These are phyloP conservation scores for Plenodomus lindquistii DNA, from an alignment of 2,329 filamentous ascomycete species.

Conservation along the genomic window DNA sequence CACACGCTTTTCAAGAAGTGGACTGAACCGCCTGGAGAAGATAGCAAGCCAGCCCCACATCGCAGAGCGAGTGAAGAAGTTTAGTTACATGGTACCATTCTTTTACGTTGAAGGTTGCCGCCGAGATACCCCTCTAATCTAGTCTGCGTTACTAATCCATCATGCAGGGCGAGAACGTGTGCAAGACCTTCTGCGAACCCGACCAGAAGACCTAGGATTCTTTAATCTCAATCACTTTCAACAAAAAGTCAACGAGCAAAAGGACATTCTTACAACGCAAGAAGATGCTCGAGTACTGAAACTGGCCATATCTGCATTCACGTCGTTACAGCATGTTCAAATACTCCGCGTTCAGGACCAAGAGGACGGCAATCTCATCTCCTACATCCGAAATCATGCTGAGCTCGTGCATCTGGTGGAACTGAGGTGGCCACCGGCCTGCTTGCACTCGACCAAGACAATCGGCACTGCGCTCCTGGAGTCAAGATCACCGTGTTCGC, in stretches of 20 bases:
- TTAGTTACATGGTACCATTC: conserved; percentile 63
- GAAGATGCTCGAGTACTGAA: conserved; percentile 59
- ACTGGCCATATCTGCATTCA: conserved; percentile 61
- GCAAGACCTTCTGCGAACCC: conserved; percentile 44
- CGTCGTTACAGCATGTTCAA: conserved; percentile 65
- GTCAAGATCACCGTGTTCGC: conserved; percentile 60
- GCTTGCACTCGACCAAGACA: conserved; percentile 63
- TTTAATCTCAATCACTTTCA: conserved; percentile 49
- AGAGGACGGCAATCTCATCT: conserved; percentile 59
- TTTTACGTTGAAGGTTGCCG: conserved; percentile 59
- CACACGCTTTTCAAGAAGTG: conserved; percentile 55
- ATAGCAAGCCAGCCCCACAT: conserved; percentile 56
- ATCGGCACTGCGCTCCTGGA: conserved; percentile 61
- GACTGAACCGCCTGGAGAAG: conserved; percentile 54
- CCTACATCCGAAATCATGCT: conserved; percentile 55
- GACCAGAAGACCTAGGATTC: conserved; percentile 40
- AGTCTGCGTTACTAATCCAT: conserved; percentile 19
- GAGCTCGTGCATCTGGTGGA: conserved; percentile 53
- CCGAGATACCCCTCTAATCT: background rate
- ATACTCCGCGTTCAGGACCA: conserved; percentile 65
- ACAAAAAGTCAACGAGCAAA: conserved; percentile 55
- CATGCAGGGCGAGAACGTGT: conserved; percentile 46
- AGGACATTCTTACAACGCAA: conserved; percentile 54
- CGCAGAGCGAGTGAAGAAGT: conserved; percentile 60
- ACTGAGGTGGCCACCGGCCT: conserved; percentile 65